Evolutionary conservation across 2,329 filamentous ascomycete species (phyloP).

Genomic region (Colletotrichum trifolii): DNA sequence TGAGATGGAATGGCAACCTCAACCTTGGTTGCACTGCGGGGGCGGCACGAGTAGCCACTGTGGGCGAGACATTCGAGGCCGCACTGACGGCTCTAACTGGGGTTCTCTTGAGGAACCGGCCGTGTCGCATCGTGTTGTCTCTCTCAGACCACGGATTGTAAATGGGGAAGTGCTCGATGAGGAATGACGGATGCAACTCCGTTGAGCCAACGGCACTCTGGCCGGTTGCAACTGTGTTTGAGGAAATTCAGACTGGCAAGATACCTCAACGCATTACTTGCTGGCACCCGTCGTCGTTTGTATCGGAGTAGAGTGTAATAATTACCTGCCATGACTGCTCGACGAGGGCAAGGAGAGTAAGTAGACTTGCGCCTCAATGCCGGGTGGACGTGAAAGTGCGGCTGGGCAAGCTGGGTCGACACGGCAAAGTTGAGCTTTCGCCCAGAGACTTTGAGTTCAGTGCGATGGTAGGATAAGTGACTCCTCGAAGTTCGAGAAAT

Average conservation of each 20-base stretch:
- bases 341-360: conserved; percentile 1
- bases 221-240: conserved; percentile 27
- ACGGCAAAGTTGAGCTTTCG: no score
- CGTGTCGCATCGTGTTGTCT: conserved; percentile 30
- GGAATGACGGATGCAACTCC: conserved; percentile 20
- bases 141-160: conserved; percentile 17
- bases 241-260: conserved; percentile 13
- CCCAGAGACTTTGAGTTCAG: no score
- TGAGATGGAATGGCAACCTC: background rate
- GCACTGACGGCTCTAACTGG: conserved; percentile 28
- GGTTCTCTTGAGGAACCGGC: conserved; percentile 24
- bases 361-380: no score
- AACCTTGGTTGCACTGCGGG: conserved; percentile 4
- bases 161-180: conserved; percentile 20
- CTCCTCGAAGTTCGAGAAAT: no score
- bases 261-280: conserved; percentile 32
- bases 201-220: conserved; percentile 29
- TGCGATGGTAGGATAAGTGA: no score
- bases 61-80: conserved; percentile 30
- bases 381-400: no score
- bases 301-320: conserved; percentile 2
- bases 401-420: no score
- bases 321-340: background rate
- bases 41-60: conserved; percentile 5
- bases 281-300: conserved; percentile 27